These are phyloP conservation scores for Solanum hybrid DNA, from an alignment of 305 asterid genomes.

Conservation along the genomic window DNA sequence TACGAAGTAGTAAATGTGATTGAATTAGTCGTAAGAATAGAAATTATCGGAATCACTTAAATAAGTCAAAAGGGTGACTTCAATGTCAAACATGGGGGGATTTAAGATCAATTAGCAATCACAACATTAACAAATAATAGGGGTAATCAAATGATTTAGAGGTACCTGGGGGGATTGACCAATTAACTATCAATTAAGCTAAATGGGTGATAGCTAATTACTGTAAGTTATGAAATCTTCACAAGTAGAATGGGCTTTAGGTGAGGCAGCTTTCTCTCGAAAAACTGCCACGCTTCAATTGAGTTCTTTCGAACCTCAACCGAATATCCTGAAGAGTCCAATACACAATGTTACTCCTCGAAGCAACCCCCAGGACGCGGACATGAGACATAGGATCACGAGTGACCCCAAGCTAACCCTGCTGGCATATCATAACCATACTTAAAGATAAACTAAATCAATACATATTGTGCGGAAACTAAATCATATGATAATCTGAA, in stretches of 20 bases:
- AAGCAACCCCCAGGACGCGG: too few relatives aligned
- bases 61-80: not conserved
- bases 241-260: not conserved
- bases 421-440: too few relatives aligned
- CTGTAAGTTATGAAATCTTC: not conserved
- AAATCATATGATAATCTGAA: too few relatives aligned
- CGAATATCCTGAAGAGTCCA: not conserved
- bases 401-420: too few relatives aligned
- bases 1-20: not conserved
- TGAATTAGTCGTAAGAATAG: not conserved
- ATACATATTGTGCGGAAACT: too few relatives aligned
- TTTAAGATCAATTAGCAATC: not conserved
- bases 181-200: not conserved
- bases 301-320: not conserved
- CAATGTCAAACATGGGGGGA: not conserved
- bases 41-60: not conserved
- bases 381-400: too few relatives aligned
- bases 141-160: not conserved
- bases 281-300: not conserved
- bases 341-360: not conserved
- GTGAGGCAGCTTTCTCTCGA: not conserved
- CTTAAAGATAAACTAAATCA: too few relatives aligned
- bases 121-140: not conserved
- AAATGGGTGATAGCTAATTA: not conserved
- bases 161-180: not conserved